phyloP scores from a whole-genome alignment of 2,329 filamentous ascomycete species.

The Graphilbum fragrans region DNA sequence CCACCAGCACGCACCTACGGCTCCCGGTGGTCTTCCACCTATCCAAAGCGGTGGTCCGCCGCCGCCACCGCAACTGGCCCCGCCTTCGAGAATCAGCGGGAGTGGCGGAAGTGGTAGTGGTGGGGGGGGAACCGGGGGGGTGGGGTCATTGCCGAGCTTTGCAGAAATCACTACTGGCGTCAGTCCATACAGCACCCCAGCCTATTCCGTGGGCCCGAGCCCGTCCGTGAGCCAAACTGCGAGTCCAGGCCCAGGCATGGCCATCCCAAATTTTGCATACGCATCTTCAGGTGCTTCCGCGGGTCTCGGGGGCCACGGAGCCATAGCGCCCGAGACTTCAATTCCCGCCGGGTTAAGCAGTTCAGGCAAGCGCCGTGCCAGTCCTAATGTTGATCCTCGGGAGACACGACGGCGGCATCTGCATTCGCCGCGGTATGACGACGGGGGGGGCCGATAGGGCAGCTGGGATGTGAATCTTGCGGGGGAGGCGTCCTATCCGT shows the following conservation, averaged over 20 bases:
- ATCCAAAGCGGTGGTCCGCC: constrained; percentile 24
- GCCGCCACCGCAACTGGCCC: neutral
- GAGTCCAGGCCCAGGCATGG: constrained; percentile 25
- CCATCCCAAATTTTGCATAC: neutral
- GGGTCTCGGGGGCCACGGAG: neutral
- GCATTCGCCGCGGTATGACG: constrained; percentile 9
- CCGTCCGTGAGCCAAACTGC: constrained; percentile 24
- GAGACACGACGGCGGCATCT: constrained; percentile 33
- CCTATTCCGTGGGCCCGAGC: constrained; percentile 32
- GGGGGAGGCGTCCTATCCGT: no score
- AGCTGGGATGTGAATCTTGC: no score
- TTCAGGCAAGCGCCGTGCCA: constrained; percentile 40
- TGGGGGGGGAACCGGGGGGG: constrained; percentile 18
- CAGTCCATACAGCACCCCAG: constrained; percentile 47
- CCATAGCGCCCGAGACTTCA: neutral
- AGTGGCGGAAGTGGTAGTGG: constrained; percentile 11
- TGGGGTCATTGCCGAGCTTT: constrained; percentile 43
- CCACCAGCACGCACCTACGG: constrained; percentile 13
- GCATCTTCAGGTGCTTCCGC: neutral
- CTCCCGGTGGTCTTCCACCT: constrained; percentile 35
- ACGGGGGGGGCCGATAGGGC: no score
- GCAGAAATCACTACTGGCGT: constrained; percentile 53
- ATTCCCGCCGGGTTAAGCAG: neutral
- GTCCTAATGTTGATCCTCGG: constrained; percentile 30
- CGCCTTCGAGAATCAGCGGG: constrained; percentile 5